These are phyloP conservation scores for Coemansia sp. DNA, from an alignment of 192 early-diverging fungal species.

Conservation along the genomic window DNA sequence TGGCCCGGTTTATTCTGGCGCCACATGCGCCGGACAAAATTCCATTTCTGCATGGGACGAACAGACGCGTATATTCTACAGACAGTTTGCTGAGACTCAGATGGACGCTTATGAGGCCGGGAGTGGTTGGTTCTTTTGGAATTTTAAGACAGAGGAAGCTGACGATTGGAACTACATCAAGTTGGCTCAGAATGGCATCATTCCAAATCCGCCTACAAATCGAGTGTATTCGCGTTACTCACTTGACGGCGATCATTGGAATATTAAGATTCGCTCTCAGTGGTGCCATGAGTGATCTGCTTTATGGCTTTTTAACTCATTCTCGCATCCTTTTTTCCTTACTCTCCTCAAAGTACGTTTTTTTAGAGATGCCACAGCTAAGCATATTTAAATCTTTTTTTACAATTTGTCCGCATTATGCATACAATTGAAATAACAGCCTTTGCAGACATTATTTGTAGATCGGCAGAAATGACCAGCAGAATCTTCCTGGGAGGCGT, in stretches of 20 bases:
- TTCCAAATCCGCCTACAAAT: conserved; percentile 54
- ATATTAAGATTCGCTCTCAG: conserved; percentile 29
- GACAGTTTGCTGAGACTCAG: conserved; percentile 62
- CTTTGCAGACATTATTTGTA: too few species aligned
- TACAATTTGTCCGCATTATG: too few species aligned
- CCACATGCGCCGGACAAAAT: conserved; percentile 56
- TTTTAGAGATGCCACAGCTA: neutral
- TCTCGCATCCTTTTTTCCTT: neutral
- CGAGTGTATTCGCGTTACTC: conserved; percentile 43
- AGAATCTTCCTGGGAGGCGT: too few species aligned
- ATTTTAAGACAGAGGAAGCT: conserved; percentile 69
- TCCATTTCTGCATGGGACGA: conserved; percentile 48
- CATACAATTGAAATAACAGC: too few species aligned
- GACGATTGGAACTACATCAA: conserved; percentile 74
- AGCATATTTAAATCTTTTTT: too few species aligned
- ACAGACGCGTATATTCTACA: conserved; percentile 56
- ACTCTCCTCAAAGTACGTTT: neutral
- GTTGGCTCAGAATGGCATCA: conserved; percentile 62
- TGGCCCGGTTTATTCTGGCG: conserved; percentile 41
- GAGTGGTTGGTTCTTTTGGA: conserved; percentile 75
- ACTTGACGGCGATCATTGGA: conserved; percentile 33
- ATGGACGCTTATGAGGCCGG: conserved; percentile 69
- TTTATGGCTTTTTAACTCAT: conserved; percentile 9
- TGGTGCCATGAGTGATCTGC: conserved; percentile 23
- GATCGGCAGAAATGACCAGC: too few species aligned